A percentile compares a stretch with the other conserved stretches of the same genome.
Conservation (phyloP, 2,329 filamentous ascomycete species). For the Alternaria ethzedia region DNA sequence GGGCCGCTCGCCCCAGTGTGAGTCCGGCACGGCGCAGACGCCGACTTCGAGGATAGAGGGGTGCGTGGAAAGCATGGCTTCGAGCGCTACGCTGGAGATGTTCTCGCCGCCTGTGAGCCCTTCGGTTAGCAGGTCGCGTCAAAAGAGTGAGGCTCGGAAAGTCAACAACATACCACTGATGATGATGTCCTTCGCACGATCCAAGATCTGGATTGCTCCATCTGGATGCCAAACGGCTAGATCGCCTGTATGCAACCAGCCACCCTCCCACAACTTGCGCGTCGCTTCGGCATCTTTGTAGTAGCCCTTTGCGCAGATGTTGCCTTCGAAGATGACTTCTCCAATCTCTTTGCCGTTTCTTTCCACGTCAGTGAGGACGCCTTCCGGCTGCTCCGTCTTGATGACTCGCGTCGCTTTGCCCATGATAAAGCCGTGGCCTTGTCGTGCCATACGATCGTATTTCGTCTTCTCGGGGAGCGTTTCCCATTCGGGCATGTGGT, state of each 20-base stretch:
- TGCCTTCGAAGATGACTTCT: conserved; percentile 86
- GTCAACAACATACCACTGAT: conserved; percentile 73
- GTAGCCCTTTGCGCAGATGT: conserved; percentile 91
- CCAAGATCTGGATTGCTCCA: conserved; percentile 87
- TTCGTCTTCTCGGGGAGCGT: conserved; percentile 73
- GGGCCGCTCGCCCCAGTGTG: conserved; percentile 94
- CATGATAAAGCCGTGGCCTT: conserved; percentile 90
- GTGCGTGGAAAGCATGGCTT: conserved; percentile 87
- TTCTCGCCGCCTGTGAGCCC: conserved; percentile 80
- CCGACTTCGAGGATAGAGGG: conserved; percentile 89
- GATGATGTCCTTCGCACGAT: conserved; percentile 97
- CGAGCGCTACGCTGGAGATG: conserved; percentile 91
- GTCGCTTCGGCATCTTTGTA: conserved; percentile 90
- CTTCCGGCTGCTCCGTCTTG: conserved; percentile 75
- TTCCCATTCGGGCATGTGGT: conserved; percentile 87
- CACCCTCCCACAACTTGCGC: conserved; percentile 83
- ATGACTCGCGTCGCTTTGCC: conserved; percentile 82
- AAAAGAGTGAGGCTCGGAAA: not conserved
- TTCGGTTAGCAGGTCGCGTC: not conserved
- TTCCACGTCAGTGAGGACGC: conserved; percentile 69
- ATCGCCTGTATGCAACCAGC: conserved; percentile 87
- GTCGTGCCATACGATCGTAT: conserved; percentile 88
- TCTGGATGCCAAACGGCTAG: conserved; percentile 92
- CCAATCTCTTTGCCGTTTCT: conserved; percentile 77
- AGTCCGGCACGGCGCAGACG: conserved; percentile 85